Percentiles rank a stretch among this genome's conserved stretches.
These are phyloP conservation scores for Moringa oleifera DNA, from an alignment of 345 rosid genomes.

Conservation along the genomic window DNA sequence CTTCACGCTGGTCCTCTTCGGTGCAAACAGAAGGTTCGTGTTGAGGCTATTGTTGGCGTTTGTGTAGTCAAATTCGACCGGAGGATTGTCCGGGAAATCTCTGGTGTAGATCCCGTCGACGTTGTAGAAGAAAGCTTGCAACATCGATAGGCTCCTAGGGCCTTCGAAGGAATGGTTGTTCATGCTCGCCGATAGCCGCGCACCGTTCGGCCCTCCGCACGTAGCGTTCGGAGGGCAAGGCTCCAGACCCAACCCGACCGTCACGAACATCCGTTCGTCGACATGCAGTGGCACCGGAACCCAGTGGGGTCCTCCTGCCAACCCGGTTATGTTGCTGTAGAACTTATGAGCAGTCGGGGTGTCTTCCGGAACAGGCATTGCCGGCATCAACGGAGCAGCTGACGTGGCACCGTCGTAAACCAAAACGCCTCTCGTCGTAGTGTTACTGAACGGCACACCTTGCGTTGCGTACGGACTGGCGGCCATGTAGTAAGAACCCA, in stretches of 20 bases:
- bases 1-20: constrained; percentile 55
- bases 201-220: constrained; percentile 38
- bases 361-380: constrained; percentile 54
- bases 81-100: constrained; percentile 64
- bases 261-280: constrained; percentile 67
- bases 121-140: constrained; percentile 55
- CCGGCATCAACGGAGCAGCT: constrained; percentile 48
- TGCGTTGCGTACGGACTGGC: constrained; percentile 60
- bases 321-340: constrained; percentile 42
- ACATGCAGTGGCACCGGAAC: constrained; percentile 57
- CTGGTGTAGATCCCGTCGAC: constrained; percentile 54
- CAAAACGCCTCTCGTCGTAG: constrained; percentile 66
- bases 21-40: constrained; percentile 31
- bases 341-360: constrained; percentile 68
- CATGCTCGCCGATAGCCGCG: constrained; percentile 62
- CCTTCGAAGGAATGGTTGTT: constrained; percentile 59
- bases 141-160: constrained; percentile 46
- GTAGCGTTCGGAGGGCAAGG: constrained; percentile 42
- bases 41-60: constrained; percentile 24
- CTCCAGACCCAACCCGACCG: constrained; percentile 46
- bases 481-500: constrained; percentile 72
- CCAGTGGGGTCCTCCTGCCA: constrained; percentile 46
- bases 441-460: constrained; percentile 28
- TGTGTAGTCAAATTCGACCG: constrained; percentile 60
- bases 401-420: constrained; percentile 29